Conservation (phyloP, 495 filamentous ascomycete genomes). For the Tuber calosporum region DNA sequence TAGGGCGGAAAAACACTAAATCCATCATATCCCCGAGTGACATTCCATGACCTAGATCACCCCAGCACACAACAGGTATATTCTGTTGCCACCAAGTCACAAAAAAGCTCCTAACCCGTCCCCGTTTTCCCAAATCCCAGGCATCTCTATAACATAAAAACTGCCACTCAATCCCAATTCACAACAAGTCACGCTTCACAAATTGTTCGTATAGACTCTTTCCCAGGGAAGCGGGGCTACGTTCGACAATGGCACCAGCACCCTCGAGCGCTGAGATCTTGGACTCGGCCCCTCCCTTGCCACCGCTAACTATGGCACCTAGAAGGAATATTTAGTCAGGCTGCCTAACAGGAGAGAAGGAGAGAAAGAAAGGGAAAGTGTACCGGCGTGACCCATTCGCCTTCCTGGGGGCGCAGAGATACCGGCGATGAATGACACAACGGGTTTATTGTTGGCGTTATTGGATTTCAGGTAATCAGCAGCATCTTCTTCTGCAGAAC, state of each 20-base stretch:
- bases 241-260: slow-evolving; percentile 92
- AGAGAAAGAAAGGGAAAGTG: background rate
- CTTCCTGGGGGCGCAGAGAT: slow-evolving; percentile 93
- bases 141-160: background rate
- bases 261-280: slow-evolving; percentile 92
- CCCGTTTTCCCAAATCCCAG: background rate
- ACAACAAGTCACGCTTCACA: slow-evolving; percentile 90
- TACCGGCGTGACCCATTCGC: slow-evolving; percentile 94
- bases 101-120: background rate
- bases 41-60: background rate
- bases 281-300: slow-evolving; percentile 93
- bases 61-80: background rate
- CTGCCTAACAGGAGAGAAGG: background rate
- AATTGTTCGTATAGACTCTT: slow-evolving; percentile 92
- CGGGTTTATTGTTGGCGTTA: slow-evolving; percentile 89
- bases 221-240: slow-evolving; percentile 82
- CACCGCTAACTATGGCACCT: slow-evolving; percentile 88
- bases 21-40: background rate
- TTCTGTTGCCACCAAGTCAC: background rate
- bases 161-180: slow-evolving; percentile 40
- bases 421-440: slow-evolving; percentile 96
- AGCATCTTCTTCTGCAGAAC: slow-evolving; percentile 93
- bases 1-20: background rate
- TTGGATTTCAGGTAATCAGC: slow-evolving; percentile 88
- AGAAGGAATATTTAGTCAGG: slow-evolving; percentile 31